Evolutionary conservation across 805 yeast species (phyloP).

Genomic region (Suhomyces sp.): DNA sequence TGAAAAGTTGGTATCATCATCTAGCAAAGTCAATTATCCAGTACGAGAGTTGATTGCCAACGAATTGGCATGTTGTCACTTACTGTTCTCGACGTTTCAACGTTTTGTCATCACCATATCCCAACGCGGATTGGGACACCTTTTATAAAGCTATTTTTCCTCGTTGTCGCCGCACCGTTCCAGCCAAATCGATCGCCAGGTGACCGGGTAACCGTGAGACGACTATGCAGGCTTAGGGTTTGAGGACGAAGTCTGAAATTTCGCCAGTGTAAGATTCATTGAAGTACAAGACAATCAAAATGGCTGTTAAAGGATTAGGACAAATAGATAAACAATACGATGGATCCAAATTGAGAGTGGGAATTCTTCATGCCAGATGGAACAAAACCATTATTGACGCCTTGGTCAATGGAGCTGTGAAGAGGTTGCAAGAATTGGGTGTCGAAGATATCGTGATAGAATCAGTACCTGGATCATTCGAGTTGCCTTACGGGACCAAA

Average conservation of each 20-base stretch:
- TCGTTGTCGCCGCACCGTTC: neutral
- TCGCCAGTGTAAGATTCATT: neutral
- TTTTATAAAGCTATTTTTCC: neutral
- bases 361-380: slow-evolving; percentile 97
- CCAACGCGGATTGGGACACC: neutral
- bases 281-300: slow-evolving; percentile 16
- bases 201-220: neutral
- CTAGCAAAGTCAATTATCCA: neutral
- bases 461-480: slow-evolving; percentile 93
- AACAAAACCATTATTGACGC: slow-evolving; percentile 73
- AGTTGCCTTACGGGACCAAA: slow-evolving; percentile 80
- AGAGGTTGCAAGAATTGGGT: slow-evolving; percentile 57
- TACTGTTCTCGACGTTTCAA: neutral
- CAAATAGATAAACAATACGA: slow-evolving; percentile 64
- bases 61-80: neutral
- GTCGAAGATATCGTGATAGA: slow-evolving; percentile 75
- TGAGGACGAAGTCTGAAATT: neutral
- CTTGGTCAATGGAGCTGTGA: slow-evolving; percentile 73
- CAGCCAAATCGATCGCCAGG: neutral
- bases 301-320: slow-evolving; percentile 85
- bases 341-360: slow-evolving; percentile 67
- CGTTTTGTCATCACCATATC: neutral
- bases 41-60: neutral
- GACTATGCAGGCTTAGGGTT: neutral
- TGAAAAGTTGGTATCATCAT: slow-evolving; percentile 8